Conservation (phyloP, 2,329 filamentous ascomycete genomes). For the Colletotrichum sp. region DNA sequence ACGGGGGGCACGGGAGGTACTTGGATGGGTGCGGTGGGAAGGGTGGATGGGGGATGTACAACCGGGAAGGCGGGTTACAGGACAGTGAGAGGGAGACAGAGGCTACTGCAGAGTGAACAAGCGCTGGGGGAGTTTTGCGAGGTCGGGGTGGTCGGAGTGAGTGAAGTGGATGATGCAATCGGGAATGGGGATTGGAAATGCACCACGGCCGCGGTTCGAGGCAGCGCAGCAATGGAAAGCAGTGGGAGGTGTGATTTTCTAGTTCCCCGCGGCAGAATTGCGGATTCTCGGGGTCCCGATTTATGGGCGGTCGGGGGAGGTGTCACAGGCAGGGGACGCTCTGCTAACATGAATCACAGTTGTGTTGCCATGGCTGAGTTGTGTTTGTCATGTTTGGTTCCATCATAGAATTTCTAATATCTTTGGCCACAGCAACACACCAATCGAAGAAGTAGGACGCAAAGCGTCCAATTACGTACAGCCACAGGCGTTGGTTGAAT, state of each 20-base stretch:
- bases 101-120: not conserved
- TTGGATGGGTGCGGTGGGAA: not conserved
- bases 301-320: not conserved
- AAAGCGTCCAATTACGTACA: not conserved
- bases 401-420: not conserved
- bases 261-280: not conserved
- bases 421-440: not conserved
- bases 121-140: not conserved
- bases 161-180: constrained; percentile 16
- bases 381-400: not conserved
- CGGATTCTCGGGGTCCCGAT: not conserved
- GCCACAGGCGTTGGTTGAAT: not conserved
- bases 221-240: not conserved
- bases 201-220: not conserved
- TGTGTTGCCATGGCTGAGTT: not conserved
- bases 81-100: not conserved
- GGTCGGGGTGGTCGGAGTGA: not conserved
- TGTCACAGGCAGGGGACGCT: not conserved
- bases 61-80: not conserved
- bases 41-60: not conserved
- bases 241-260: not conserved
- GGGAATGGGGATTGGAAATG: not conserved
- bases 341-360: not conserved
- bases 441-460: not conserved
- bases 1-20: not conserved